Evolutionary conservation across 176 grass and related monocot species (phyloP).

Genomic region (Dactylis glomerata): DNA sequence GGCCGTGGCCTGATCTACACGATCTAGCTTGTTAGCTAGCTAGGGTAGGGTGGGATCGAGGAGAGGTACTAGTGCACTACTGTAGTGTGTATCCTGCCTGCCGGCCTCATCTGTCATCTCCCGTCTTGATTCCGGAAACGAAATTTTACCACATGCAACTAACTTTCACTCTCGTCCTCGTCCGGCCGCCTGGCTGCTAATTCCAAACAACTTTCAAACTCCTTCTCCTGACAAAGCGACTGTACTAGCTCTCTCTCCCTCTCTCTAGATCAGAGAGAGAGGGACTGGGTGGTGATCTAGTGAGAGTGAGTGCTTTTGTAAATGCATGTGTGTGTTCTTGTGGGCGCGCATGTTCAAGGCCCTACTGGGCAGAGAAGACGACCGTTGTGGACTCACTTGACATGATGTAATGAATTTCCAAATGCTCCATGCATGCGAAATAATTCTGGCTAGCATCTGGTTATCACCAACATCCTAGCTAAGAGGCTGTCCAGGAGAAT

Average conservation of each 20-base stretch:
- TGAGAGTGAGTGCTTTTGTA: background rate
- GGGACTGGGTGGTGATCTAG: background rate
- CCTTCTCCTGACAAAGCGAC: conserved; percentile 25
- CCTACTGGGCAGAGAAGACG: conserved; percentile 8
- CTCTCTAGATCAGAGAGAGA: conserved; percentile 6
- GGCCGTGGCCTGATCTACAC: conserved; percentile 5
- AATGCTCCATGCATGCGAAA: background rate
- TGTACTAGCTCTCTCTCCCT: background rate
- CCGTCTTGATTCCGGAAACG: conserved; percentile 12
- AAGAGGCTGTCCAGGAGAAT: background rate
- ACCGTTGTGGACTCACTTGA: conserved; percentile 9
- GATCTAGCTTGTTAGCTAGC: conserved; percentile 17
- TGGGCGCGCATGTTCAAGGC: background rate
- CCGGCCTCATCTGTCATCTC: background rate
- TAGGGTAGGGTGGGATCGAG: background rate
- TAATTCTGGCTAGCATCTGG: background rate
- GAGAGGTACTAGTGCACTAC: conserved; percentile 24
- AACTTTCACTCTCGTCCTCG: conserved; percentile 39
- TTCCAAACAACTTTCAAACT: conserved; percentile 33
- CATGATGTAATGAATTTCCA: background rate
- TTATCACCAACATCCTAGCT: conserved; percentile 5
- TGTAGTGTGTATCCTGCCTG: conserved; percentile 4
- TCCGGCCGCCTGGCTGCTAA: background rate
- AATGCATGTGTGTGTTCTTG: background rate
- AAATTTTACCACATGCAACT: conserved; percentile 27